phyloP scores from a whole-genome alignment of 2,329 filamentous ascomycete genomes.

The Cryphonectria naterciae region DNA sequence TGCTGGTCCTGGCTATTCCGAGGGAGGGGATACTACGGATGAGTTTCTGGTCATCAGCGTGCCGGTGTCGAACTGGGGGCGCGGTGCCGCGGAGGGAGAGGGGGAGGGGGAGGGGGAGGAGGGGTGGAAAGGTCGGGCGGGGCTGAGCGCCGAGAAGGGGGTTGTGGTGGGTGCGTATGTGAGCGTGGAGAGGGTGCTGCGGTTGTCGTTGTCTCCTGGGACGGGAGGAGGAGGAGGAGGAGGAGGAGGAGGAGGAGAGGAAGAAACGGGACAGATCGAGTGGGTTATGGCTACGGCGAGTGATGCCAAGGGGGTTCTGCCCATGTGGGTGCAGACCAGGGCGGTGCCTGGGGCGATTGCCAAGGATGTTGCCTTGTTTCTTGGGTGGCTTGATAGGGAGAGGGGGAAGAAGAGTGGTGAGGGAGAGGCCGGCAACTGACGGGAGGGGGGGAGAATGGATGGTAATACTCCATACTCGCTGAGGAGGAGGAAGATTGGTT shows the following conservation, averaged over 20 bases:
- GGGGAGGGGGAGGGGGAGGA: too few species aligned
- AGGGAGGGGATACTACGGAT: conserved; percentile 35
- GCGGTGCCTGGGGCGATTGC: conserved; percentile 65
- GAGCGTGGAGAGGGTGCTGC: conserved; percentile 65
- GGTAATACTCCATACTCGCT: too few species aligned
- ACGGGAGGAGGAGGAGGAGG: conserved; percentile 30
- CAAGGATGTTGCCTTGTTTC: conserved; percentile 73
- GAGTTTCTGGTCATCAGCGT: conserved; percentile 65
- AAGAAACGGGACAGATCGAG: conserved; percentile 51
- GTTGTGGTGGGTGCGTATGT: conserved; percentile 64
- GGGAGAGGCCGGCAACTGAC: neutral
- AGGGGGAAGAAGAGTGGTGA: conserved; percentile 36
- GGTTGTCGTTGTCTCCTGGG: conserved; percentile 42
- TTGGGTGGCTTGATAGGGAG: conserved; percentile 62
- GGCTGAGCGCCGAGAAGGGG: conserved; percentile 46
- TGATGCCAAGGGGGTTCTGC: conserved; percentile 69
- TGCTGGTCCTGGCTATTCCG: conserved; percentile 34
- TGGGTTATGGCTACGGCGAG: conserved; percentile 82
- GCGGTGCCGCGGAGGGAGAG: conserved; percentile 29
- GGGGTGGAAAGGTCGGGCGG: conserved; percentile 37
- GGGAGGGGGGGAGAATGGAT: neutral
- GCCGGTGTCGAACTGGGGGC: conserved; percentile 50
- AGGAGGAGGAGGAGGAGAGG: conserved; percentile 37
- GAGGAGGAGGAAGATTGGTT: neutral
- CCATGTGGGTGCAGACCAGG: conserved; percentile 67